Conservation (phyloP, 768 basidiomycete species). For the Cystobasidium onofrii region DNA sequence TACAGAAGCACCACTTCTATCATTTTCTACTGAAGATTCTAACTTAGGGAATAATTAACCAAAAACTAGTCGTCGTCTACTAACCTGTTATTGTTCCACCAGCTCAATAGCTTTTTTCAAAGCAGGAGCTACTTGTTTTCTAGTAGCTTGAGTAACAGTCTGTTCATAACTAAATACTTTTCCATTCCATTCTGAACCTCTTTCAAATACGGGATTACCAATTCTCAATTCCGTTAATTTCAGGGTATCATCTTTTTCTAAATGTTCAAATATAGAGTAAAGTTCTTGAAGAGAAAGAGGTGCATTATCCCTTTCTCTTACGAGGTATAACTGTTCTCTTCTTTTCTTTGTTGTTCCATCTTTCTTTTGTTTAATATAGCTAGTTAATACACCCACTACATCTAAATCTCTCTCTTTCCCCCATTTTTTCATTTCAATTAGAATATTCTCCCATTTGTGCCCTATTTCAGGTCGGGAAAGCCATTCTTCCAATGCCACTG, state of each 20-base stretch:
- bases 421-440: conserved; percentile 52
- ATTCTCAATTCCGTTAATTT: not conserved
- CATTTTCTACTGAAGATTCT: too few species aligned
- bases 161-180: conserved; percentile 17
- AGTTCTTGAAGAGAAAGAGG: not conserved
- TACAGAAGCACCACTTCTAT: too few species aligned
- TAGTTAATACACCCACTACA: conserved; percentile 69
- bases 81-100: conserved; percentile 13
- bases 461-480: conserved; percentile 38
- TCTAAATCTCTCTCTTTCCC: conserved; percentile 60
- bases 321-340: conserved; percentile 20
- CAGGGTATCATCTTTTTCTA: conserved; percentile 23
- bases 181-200: not conserved
- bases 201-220: conserved; percentile 8
- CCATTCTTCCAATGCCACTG: conserved; percentile 59
- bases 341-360: conserved; percentile 13
- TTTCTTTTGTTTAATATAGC: conserved; percentile 3
- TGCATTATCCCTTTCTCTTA: not conserved
- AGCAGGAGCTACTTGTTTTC: conserved; percentile 29
- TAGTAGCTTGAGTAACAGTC: not conserved
- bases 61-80: too few species aligned
- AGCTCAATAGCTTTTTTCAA: conserved; percentile 27
- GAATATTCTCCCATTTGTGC: conserved; percentile 45
- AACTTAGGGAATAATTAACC: too few species aligned
- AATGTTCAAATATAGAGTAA: not conserved